Evolutionary conservation across 163 green algal genomes (phyloP), one percentile per base, ranked within the genome.

Genomic region (Coccomyxa subellipsoidea): DNA sequence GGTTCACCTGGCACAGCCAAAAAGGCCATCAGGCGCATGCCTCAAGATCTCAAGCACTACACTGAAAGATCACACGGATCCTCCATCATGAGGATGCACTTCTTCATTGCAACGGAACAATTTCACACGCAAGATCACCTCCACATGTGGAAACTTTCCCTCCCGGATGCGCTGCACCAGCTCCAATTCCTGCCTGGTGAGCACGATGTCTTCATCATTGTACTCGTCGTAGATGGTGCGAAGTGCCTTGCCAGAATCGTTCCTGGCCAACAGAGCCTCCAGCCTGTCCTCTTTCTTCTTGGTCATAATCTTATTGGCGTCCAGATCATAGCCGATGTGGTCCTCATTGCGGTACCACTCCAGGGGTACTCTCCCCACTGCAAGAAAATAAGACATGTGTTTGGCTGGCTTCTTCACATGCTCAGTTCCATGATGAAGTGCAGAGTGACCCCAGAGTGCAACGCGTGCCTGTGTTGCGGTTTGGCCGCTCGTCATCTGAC

Each of bases 341-440:
- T 96, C 93, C 90, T 99, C 96, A 37, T 97, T 87, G 72, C 95
- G 93, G 87, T 99, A 99, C 96, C 96, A 99, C 69, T 91, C 85
- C 76, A 99, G 84, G 0, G 96, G 96, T 53, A 99, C 95, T 0
- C 93, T 85, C 1, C 96, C 96, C 10, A 99, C 88, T 86, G 91
- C 89, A 85, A 69, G 10, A 18, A 77, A 27, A 9, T 40, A 73
- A 75, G 18, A 81, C n/a, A 75, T 75, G 66, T 36, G 7, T 12
- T 35, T 75, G 66, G 15, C 69, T 38, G 69, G n/a, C n/a, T n/a
- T n/a, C n/a, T n/a, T n/a, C n/a, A n/a, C n/a, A n/a, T n/a, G n/a
- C n/a, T n/a, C n/a, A n/a, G n/a, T n/a, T n/a, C n/a, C n/a, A n/a
- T n/a, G n/a, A n/a, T n/a, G n/a, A n/a, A n/a, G n/a, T n/a, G n/a